Evolutionary conservation across 2,329 filamentous ascomycete genomes (phyloP).

Genomic region (Cladophialophora immunda): DNA sequence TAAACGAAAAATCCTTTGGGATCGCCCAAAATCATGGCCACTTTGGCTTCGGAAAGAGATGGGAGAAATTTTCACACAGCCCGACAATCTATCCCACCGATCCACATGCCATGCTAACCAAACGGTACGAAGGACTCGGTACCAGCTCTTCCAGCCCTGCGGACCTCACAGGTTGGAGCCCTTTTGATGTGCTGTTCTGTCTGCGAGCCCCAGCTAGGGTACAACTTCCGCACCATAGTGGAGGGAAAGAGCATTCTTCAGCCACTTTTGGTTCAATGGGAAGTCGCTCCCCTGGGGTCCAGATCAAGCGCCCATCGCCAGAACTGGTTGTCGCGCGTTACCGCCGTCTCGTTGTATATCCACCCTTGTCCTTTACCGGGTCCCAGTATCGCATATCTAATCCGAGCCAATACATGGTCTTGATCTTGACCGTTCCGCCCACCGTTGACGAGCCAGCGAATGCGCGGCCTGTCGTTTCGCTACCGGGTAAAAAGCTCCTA

Average conservation of each 20-base stretch:
- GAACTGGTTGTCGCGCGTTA: constrained; percentile 1
- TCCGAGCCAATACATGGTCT: constrained; percentile 32
- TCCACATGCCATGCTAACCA: constrained; percentile 4
- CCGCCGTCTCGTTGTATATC: constrained; percentile 23
- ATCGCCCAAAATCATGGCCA: background rate
- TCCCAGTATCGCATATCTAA: constrained; percentile 25
- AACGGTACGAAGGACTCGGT: background rate
- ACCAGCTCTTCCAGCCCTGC: background rate
- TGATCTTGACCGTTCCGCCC: constrained; percentile 1
- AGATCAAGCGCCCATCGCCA: constrained; percentile 21
- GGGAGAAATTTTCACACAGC: background rate
- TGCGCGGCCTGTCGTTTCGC: constrained; percentile 8
- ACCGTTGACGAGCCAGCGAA: constrained; percentile 9
- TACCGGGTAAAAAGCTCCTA: constrained; percentile 19
- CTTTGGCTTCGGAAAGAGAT: background rate
- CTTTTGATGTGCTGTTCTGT: constrained; percentile 10
- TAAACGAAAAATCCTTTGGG: background rate
- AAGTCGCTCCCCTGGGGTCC: constrained; percentile 18
- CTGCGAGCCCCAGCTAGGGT: background rate
- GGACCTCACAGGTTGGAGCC: background rate
- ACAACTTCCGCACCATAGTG: background rate
- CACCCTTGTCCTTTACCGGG: constrained; percentile 28
- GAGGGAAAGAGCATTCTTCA: constrained; percentile 13
- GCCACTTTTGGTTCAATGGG: constrained; percentile 18
- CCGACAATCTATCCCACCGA: background rate